Evolutionary conservation across 352 stramenopile species (phyloP).

Genomic region (Pythium dissotocum): DNA sequence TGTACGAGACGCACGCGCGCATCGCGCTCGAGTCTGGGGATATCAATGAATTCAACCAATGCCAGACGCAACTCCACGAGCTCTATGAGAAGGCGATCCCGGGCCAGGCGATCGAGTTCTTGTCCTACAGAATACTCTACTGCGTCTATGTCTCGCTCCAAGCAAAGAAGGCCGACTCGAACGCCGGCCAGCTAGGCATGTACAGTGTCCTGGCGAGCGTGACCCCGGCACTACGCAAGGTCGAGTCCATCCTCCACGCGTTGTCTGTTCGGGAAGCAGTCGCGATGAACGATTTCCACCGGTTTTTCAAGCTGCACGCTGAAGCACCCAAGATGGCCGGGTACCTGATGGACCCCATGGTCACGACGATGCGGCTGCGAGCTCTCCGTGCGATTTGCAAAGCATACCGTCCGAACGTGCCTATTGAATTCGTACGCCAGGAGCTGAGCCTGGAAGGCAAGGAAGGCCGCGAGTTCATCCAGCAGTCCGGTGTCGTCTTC

Average conservation of each 20-base stretch:
- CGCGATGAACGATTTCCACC: slow-evolving; percentile 84
- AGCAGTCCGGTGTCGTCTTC: slow-evolving; percentile 70
- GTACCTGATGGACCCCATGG: slow-evolving; percentile 89
- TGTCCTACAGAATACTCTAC: slow-evolving; percentile 89
- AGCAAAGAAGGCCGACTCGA: slow-evolving; percentile 84
- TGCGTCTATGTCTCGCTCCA: slow-evolving; percentile 89
- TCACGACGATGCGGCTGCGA: slow-evolving; percentile 75
- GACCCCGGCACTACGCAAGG: slow-evolving; percentile 45
- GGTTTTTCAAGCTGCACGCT: slow-evolving; percentile 89
- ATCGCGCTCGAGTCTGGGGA: slow-evolving; percentile 95
- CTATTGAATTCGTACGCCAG: slow-evolving; percentile 68
- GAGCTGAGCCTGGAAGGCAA: slow-evolving; percentile 79
- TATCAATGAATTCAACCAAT: slow-evolving; percentile 97
- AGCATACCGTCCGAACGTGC: slow-evolving; percentile 76
- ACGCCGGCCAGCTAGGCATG: slow-evolving; percentile 85
- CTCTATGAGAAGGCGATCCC: slow-evolving; percentile 82
- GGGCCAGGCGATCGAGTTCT: slow-evolving; percentile 80
- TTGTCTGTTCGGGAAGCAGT: slow-evolving; percentile 81
- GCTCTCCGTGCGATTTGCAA: slow-evolving; percentile 88
- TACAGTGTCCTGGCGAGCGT: slow-evolving; percentile 74
- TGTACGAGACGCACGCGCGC: slow-evolving; percentile 97
- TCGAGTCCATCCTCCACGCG: slow-evolving; percentile 67
- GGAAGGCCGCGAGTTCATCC: slow-evolving; percentile 70
- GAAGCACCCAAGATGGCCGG: slow-evolving; percentile 88
- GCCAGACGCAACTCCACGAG: slow-evolving; percentile 88